phyloP scores from a whole-genome alignment of 2,329 filamentous ascomycete species.

The Didymella keratinophila region DNA sequence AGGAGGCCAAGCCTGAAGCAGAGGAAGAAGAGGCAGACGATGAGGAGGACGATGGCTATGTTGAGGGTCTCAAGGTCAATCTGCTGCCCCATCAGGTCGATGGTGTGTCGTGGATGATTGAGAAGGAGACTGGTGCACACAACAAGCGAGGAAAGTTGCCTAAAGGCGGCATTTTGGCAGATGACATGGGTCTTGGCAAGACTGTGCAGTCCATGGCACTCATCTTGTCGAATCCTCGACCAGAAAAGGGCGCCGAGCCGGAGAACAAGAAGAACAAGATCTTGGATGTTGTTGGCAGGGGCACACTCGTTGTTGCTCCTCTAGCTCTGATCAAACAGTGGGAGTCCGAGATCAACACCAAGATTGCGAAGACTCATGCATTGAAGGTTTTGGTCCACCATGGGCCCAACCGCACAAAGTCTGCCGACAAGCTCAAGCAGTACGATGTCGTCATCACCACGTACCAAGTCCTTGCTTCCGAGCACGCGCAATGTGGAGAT shows the following conservation, averaged over 20 bases:
- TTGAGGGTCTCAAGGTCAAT: conserved; percentile 86
- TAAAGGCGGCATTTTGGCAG: conserved; percentile 92
- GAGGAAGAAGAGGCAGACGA: conserved; percentile 53
- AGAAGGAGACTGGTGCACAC: conserved; percentile 84
- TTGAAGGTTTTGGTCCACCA: conserved; percentile 91
- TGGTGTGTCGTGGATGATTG: conserved; percentile 93
- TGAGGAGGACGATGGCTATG: conserved; percentile 65
- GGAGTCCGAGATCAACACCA: conserved; percentile 90
- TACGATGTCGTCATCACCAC: conserved; percentile 98
- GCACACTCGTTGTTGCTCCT: conserved; percentile 90
- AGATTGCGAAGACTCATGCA: conserved; percentile 72
- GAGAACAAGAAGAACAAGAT: conserved; percentile 69
- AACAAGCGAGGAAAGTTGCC: conserved; percentile 81
- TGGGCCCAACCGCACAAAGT: conserved; percentile 83
- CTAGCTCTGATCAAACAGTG: conserved; percentile 95
- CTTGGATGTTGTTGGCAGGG: conserved; percentile 73
- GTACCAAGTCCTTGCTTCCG: conserved; percentile 93
- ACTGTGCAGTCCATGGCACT: conserved; percentile 92
- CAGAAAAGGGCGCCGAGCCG: conserved; percentile 59
- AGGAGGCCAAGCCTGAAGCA: conserved; percentile 58
- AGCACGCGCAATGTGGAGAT: conserved; percentile 75
- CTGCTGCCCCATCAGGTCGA: conserved; percentile 93
- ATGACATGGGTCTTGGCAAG: conserved; percentile 98
- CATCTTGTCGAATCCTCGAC: conserved; percentile 80
- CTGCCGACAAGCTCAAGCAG: conserved; percentile 74